Evolutionary conservation across 140 eudicot genomes (phyloP).

Genomic region (Bidens hawaiensis): DNA sequence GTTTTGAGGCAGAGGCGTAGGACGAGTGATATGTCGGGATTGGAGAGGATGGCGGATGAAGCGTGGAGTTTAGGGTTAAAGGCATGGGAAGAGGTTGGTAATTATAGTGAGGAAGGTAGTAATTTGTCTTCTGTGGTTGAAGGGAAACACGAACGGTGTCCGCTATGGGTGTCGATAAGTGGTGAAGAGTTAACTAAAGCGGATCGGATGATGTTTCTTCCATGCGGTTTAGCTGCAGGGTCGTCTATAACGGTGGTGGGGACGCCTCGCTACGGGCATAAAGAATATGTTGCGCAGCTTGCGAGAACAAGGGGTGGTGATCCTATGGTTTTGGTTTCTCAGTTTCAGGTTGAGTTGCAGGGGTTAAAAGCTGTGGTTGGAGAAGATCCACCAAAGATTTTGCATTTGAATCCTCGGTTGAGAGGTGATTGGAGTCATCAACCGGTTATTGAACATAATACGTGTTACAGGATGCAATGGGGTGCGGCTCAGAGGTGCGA

Average conservation of each 20-base stretch:
- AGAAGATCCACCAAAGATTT: conserved; percentile 89
- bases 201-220: conserved; percentile 63
- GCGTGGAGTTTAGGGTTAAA: conserved; percentile 79
- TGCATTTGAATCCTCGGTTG: conserved; percentile 87
- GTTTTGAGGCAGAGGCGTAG: conserved; percentile 42
- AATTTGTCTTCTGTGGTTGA: conserved; percentile 44
- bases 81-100: conserved; percentile 75
- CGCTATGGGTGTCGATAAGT: conserved; percentile 59
- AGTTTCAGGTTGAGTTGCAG: conserved; percentile 85
- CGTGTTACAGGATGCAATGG: conserved; percentile 98
- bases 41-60: conserved; percentile 92
- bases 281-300: conserved; percentile 78
- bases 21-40: conserved; percentile 46
- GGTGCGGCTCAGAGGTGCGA: conserved; percentile 88
- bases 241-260: conserved; percentile 87
- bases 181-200: conserved; percentile 60
- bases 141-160: conserved; percentile 77
- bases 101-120: conserved; percentile 33
- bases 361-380: conserved; percentile 83
- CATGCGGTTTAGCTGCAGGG: conserved; percentile 94
- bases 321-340: conserved; percentile 68
- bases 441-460: conserved; percentile 90
- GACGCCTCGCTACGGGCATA: conserved; percentile 78
- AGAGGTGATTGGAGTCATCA: conserved; percentile 96
- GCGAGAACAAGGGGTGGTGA: conserved; percentile 39